Evolutionary conservation across 805 yeast genomes (phyloP).

Genomic region (Ogataea pini): DNA sequence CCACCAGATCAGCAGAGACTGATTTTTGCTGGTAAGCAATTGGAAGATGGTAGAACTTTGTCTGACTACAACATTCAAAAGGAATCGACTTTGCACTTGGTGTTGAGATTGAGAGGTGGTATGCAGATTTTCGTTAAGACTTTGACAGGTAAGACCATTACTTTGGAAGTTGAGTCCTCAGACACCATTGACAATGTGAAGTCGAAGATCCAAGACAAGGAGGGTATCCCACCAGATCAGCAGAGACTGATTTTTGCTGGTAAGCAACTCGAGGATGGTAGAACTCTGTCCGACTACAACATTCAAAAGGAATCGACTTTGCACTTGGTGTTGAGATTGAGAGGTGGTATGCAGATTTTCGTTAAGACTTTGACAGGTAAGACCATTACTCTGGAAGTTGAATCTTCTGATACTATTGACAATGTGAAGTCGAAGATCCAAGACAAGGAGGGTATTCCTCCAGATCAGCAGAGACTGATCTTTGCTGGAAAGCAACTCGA

Average conservation of each 20-base stretch:
- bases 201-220: slow-evolving; percentile 44
- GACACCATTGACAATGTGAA: slow-evolving; percentile 47
- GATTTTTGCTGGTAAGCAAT: slow-evolving; percentile 46
- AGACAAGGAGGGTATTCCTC: slow-evolving; percentile 45
- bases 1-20: slow-evolving; percentile 45
- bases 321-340: slow-evolving; percentile 38
- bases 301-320: slow-evolving; percentile 44
- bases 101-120: slow-evolving; percentile 44
- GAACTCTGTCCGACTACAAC: slow-evolving; percentile 86
- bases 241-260: slow-evolving; percentile 45
- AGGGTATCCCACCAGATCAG: slow-evolving; percentile 46
- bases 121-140: slow-evolving; percentile 94
- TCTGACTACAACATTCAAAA: slow-evolving; percentile 68
- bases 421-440: slow-evolving; percentile 45
- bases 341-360: slow-evolving; percentile 79
- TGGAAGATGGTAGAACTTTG: slow-evolving; percentile 79
- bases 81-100: slow-evolving; percentile 42
- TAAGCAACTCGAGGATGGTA: slow-evolving; percentile 59
- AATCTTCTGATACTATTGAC: slow-evolving; percentile 48
- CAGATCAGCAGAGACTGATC: slow-evolving; percentile 44
- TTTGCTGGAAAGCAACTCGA: slow-evolving; percentile 47
- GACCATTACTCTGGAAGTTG: slow-evolving; percentile 74
- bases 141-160: slow-evolving; percentile 86
- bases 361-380: slow-evolving; percentile 90
- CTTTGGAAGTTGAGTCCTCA: slow-evolving; percentile 56